A percentile compares a stretch with the other conserved stretches of the same genome.
These are phyloP conservation scores for Elaphomyces granulatus DNA, from an alignment of 495 filamentous ascomycete genomes.

Conservation along the genomic window DNA sequence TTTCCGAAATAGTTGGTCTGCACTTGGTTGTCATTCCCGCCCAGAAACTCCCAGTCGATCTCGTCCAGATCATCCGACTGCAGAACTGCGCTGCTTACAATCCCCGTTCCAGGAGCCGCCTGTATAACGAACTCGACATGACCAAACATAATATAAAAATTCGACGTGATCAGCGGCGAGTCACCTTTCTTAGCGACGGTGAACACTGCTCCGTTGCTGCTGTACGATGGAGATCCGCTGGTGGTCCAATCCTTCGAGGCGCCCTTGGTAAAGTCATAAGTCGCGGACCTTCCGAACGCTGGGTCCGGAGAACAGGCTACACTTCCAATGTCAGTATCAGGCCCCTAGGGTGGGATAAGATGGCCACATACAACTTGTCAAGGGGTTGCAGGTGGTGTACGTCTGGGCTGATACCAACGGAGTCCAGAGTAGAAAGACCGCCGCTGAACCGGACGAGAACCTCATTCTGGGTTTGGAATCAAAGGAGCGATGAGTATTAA, in stretches of 20 bases:
- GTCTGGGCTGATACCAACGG: conserved; percentile 52
- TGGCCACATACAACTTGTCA: conserved; percentile 42
- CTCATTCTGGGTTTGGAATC: too few relatives aligned
- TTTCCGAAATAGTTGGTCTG: conserved; percentile 86
- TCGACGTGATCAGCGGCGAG: conserved; percentile 62
- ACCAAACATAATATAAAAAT: conserved; percentile 65
- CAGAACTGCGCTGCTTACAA: conserved; percentile 62
- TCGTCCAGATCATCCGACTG: conserved; percentile 80
- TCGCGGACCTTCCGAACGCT: conserved; percentile 65
- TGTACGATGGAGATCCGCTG: conserved; percentile 52
- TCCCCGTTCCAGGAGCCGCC: conserved; percentile 47
- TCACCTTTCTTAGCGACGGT: conserved; percentile 75
- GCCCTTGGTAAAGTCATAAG: conserved; percentile 68
- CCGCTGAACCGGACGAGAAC: conserved; percentile 3
- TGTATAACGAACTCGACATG: conserved; percentile 43
- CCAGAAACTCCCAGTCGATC: conserved; percentile 81
- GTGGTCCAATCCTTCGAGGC: conserved; percentile 52
- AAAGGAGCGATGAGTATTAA: too few relatives aligned
- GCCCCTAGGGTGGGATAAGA: conserved; percentile 5
- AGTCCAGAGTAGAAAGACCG: conserved; percentile 17
- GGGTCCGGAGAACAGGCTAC: conserved; percentile 59
- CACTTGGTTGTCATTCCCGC: conserved; percentile 44
- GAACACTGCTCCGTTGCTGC: conserved; percentile 63
- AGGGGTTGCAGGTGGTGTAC: conserved; percentile 60
- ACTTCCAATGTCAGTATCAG: conserved; percentile 2